These are phyloP conservation scores for Astragalus glycyphyllos DNA, from an alignment of 306 rosid genomes.

Conservation along the genomic window DNA sequence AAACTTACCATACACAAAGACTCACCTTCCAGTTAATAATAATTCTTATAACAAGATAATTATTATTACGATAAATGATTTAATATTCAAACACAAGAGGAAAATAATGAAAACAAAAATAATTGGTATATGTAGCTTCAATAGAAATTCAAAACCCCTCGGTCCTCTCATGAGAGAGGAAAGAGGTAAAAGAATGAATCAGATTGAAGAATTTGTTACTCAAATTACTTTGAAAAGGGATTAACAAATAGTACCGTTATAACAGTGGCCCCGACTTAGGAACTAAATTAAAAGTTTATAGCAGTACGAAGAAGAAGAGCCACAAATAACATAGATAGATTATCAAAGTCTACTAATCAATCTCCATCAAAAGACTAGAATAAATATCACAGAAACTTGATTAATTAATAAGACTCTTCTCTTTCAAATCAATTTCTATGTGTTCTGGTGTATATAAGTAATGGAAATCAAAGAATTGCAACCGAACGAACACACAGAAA, in stretches of 20 bases:
- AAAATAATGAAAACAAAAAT: not conserved
- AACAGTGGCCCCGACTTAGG: too few relatives aligned
- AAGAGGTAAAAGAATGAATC: not conserved
- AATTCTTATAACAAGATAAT: not conserved
- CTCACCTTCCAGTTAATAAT: not conserved
- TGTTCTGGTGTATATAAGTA: not conserved
- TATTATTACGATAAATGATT: not conserved
- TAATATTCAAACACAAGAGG: not conserved
- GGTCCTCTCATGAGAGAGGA: not conserved
- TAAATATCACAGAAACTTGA: not conserved
- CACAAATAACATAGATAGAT: not conserved
- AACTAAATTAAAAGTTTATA: too few relatives aligned
- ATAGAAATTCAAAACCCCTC: not conserved
- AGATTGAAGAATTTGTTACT: not conserved
- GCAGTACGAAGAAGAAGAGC: not conserved
- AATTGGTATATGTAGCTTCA: not conserved
- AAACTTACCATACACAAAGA: too few relatives aligned
- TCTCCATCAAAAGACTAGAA: not conserved
- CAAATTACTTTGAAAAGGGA: not conserved
- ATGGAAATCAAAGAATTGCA: slow-evolving; percentile 6
- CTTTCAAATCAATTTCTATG: not conserved
- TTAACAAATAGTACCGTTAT: not conserved
- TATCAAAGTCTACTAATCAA: too few relatives aligned
- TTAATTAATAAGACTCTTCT: not conserved
- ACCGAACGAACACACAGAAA: not conserved